These are phyloP conservation scores for Fusarium sp. DNA, from an alignment of 2,329 filamentous ascomycete genomes.

Conservation along the genomic window DNA sequence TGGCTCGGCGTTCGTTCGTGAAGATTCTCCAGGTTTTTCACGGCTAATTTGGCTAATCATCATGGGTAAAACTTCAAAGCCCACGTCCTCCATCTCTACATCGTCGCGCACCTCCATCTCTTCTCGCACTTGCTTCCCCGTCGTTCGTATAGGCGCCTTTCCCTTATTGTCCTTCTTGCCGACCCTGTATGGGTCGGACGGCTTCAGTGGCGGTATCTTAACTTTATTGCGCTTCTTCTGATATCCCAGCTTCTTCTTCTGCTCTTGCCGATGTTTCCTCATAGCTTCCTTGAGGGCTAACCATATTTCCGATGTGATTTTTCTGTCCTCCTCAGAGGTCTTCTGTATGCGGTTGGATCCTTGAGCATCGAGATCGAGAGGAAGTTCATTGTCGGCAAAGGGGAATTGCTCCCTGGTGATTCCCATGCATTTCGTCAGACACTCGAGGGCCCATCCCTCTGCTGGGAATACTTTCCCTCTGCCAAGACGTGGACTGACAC, in stretches of 20 bases:
- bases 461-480: not conserved
- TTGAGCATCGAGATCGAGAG: not conserved
- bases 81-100: not conserved
- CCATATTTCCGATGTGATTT: not conserved
- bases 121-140: not conserved
- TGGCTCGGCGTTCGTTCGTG: not conserved
- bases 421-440: conserved; percentile 18
- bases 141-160: not conserved
- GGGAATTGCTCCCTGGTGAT: conserved; percentile 15
- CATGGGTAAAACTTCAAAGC: not conserved
- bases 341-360: not conserved
- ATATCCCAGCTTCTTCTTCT: not conserved
- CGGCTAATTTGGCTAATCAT: not conserved
- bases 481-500: not conserved
- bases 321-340: not conserved
- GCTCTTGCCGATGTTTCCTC: not conserved
- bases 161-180: not conserved
- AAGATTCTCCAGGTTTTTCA: not conserved
- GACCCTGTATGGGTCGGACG: not conserved
- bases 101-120: not conserved
- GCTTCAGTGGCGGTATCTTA: not conserved
- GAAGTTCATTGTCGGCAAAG: not conserved
- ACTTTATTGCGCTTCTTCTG: not conserved
- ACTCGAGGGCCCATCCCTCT: not conserved
- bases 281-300: not conserved